Evolutionary conservation across 352 stramenopile species (phyloP), one percentile per base, ranked within the genome.

Genomic region (Phytopythium boreale): DNA sequence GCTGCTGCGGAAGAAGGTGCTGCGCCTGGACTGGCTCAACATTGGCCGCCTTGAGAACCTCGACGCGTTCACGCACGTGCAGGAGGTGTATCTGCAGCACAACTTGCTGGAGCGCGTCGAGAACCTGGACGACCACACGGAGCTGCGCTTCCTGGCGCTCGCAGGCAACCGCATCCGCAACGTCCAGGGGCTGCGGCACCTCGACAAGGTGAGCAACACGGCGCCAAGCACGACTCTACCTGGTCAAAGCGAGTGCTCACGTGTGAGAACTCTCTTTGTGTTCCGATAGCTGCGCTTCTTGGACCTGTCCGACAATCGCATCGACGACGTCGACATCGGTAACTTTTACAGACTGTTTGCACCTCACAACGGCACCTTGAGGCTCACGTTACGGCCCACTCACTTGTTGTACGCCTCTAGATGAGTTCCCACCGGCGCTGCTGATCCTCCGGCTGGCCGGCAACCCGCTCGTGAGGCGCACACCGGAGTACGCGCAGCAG

Each of bases 31-130:
- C 72, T 92, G 81, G 84, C 74, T 90, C 36, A 80, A 79, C 59
- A 77, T 93, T 29, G 72, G 76, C 34, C 72, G 75, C 55, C 89
- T 93, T 41, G 84, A 93, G 58, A 92, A 93, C 50, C 56, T 93
- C 5, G 82, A 93, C 31, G 82, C 74, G 51, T 90, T 90, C 55
- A 87, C 77, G 34, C 82, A 92, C 51, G 66, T 93, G 36, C 71
- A 88, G 47, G 82, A 92, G 62, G 59, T 93, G 31, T 92, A 92
- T 60, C 71, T 93, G 4, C 84, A 93, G 70, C 82, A 90, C 61
- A 93, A 93, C 64, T 46, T 84, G 49, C 79, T 93, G 20, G 57
- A 75, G 44, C 59, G n/a, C 20, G 82, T 93, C 14, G 82, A 90
- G 69, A 81, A 75, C 26, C 62, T 93, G 39, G 84, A 92, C 6